phyloP scores from a whole-genome alignment of 441 rosid species.

The Corymbia calophylla region DNA sequence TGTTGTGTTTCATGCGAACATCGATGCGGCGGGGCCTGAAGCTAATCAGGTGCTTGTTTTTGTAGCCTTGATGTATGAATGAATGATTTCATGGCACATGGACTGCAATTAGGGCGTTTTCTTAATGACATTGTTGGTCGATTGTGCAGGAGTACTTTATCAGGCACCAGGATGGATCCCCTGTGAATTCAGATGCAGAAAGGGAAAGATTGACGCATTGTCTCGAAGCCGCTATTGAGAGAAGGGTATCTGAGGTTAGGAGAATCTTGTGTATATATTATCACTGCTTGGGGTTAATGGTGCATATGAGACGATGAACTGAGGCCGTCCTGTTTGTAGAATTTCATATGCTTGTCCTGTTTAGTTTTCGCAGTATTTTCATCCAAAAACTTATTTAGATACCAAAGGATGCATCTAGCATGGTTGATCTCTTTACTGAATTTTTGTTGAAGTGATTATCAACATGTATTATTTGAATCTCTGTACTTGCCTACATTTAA shows the following conservation, averaged over 20 bases:
- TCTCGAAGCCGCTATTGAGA: slow-evolving; percentile 85
- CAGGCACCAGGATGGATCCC: slow-evolving; percentile 86
- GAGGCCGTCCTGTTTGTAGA: neutral
- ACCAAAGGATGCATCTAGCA: neutral
- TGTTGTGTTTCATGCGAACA: slow-evolving; percentile 87
- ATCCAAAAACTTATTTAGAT: neutral
- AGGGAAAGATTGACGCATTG: slow-evolving; percentile 78
- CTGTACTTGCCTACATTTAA: neutral
- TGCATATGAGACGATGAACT: neutral
- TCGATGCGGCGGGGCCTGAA: slow-evolving; percentile 59
- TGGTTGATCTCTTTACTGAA: neutral
- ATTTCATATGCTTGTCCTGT: neutral
- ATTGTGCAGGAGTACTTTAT: slow-evolving; percentile 67
- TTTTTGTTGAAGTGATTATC: neutral
- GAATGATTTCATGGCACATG: neutral
- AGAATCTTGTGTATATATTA: neutral
- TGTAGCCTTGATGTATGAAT: neutral
- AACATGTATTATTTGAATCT: neutral
- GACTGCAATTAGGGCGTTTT: neutral
- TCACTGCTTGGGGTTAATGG: neutral
- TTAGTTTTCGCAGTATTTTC: neutral
- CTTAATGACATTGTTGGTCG: neutral
- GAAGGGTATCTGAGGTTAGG: slow-evolving; percentile 89
- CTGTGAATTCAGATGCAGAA: slow-evolving; percentile 90
- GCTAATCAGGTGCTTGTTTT: slow-evolving; percentile 60